Conservation (phyloP, 163 green algal genomes). For the Chlorella variabilis region DNA sequence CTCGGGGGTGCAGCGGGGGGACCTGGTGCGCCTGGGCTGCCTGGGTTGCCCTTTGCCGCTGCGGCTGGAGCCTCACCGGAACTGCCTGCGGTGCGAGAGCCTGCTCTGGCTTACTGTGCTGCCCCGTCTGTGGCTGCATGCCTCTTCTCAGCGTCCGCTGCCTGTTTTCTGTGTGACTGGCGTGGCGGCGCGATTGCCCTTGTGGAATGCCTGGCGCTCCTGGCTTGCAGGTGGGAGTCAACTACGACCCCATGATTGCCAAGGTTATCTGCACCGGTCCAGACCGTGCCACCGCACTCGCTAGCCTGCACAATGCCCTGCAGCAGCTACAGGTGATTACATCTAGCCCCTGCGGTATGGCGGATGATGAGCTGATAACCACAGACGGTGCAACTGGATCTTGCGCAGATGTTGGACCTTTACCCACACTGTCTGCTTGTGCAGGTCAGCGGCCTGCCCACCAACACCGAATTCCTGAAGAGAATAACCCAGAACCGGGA, state of each 20-base stretch:
- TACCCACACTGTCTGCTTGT: background rate
- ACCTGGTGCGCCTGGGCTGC: conserved; percentile 28
- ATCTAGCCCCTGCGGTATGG: too few species aligned
- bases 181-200: too few species aligned
- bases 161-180: too few species aligned
- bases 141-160: too few species aligned
- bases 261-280: conserved; percentile 73
- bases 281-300: conserved; percentile 51
- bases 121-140: too few species aligned
- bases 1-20: conserved; percentile 72
- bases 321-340: conserved; percentile 52
- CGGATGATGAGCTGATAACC: too few species aligned
- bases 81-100: too few species aligned
- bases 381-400: too few species aligned
- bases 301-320: conserved; percentile 50
- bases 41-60: background rate
- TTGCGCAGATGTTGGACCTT: too few species aligned
- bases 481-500: conserved; percentile 30
- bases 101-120: too few species aligned
- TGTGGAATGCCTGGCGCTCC: too few species aligned
- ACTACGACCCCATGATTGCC: conserved; percentile 95
- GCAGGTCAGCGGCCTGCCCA: conserved; percentile 79
- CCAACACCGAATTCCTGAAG: conserved; percentile 68
- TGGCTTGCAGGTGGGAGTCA: conserved; percentile 63
- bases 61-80: too few species aligned